A percentile compares a stretch with the other conserved stretches of the same genome.
These are phyloP conservation scores for Debaryomyces nepalensis DNA, from an alignment of 1,139 yeast genomes.

Conservation along the genomic window DNA sequence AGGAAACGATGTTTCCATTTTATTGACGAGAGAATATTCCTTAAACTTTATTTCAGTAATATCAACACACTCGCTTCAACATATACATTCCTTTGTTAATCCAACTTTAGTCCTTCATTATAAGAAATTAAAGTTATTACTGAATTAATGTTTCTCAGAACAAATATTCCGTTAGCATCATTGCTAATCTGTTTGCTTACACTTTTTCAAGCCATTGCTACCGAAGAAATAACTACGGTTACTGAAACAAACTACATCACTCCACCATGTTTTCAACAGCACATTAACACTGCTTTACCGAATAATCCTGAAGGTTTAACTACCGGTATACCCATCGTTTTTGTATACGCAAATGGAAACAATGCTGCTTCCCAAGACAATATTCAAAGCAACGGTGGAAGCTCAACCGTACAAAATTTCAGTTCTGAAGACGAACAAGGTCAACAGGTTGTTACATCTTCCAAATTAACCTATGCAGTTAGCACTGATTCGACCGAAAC, in stretches of 20 bases:
- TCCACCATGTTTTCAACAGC: constrained; percentile 32
- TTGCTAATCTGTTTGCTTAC: constrained; percentile 2
- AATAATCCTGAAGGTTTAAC: constrained; percentile 27
- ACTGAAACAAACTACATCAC: constrained; percentile 39
- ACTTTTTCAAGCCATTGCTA: constrained; percentile 1
- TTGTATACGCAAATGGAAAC: constrained; percentile 31
- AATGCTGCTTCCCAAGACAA: not conserved
- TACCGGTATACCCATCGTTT: constrained; percentile 38
- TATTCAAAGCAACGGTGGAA: not conserved
- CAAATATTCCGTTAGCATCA: constrained; percentile 2
- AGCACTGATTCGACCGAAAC: constrained; percentile 20
- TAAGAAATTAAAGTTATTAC: not conserved
- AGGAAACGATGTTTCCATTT: not conserved
- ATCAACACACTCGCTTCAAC: constrained; percentile 1
- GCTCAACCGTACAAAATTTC: not conserved
- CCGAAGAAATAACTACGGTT: constrained; percentile 28
- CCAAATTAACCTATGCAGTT: constrained; percentile 20
- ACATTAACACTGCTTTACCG: constrained; percentile 27
- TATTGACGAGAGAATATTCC: not conserved
- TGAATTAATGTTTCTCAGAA: not conserved
- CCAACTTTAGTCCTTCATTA: constrained; percentile 6
- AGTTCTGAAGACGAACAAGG: not conserved
- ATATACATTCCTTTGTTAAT: not conserved
- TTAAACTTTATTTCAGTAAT: constrained; percentile 3
- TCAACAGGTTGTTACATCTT: constrained; percentile 3